These are phyloP conservation scores for Cercospora beticola DNA, from an alignment of 2,329 filamentous ascomycete genomes.

Conservation along the genomic window DNA sequence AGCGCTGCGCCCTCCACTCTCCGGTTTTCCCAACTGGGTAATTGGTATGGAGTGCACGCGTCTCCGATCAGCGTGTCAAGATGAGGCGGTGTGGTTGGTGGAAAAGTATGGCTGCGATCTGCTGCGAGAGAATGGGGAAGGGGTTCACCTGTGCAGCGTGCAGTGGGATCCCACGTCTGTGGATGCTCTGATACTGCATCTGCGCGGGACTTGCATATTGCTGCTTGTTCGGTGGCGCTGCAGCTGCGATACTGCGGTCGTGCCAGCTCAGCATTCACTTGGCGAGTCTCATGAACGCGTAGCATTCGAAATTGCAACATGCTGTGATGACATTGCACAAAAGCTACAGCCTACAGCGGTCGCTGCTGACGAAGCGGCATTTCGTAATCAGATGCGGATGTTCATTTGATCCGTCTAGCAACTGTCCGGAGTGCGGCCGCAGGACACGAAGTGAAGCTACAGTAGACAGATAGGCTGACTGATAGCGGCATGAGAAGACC, in stretches of 20 bases:
- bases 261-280: neutral
- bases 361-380: neutral
- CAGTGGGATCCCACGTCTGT: neutral
- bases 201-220: neutral
- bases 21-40: neutral
- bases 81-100: conserved; percentile 5
- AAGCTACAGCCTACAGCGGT: neutral
- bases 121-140: neutral
- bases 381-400: neutral
- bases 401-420: neutral
- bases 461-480: neutral
- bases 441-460: neutral
- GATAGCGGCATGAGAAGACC: neutral
- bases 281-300: neutral
- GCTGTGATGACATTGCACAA: neutral
- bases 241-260: neutral
- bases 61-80: neutral
- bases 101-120: neutral
- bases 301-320: neutral
- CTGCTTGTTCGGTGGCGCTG: neutral
- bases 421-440: neutral
- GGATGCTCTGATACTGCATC: neutral
- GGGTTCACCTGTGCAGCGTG: neutral
- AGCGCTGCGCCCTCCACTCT: neutral
- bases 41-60: neutral